Evolutionary conservation across 495 filamentous ascomycete genomes (phyloP).

Genomic region (Lasiosphaeria ovina): DNA sequence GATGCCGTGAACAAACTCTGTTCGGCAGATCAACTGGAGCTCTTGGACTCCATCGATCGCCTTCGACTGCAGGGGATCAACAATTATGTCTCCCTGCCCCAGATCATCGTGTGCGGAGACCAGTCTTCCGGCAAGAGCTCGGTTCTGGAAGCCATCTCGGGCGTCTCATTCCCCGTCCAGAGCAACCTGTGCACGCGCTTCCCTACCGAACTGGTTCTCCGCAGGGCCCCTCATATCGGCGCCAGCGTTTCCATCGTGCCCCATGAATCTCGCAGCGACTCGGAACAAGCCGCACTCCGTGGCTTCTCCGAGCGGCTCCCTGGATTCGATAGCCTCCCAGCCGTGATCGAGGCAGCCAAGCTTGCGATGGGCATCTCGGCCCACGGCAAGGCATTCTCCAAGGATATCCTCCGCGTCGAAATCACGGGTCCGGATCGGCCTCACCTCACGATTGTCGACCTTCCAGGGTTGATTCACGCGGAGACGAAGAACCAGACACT

Average conservation of each 20-base stretch:
- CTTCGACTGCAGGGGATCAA: conserved; percentile 56
- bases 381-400: conserved; percentile 49
- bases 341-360: conserved; percentile 51
- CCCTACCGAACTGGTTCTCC: conserved; percentile 61
- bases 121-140: conserved; percentile 73
- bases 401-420: conserved; percentile 69
- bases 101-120: conserved; percentile 69
- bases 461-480: conserved; percentile 63
- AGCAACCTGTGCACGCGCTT: conserved; percentile 64
- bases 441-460: conserved; percentile 67
- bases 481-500: conserved; percentile 47
- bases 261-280: conserved; percentile 21
- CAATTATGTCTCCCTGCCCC: conserved; percentile 57
- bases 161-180: conserved; percentile 64
- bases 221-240: conserved; percentile 32
- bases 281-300: conserved; percentile 24
- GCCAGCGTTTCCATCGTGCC: conserved; percentile 49
- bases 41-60: conserved; percentile 58
- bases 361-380: conserved; percentile 49
- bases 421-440: conserved; percentile 61
- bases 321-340: conserved; percentile 33
- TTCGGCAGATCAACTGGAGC: conserved; percentile 40
- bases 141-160: conserved; percentile 68
- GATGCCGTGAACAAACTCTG: conserved; percentile 30
- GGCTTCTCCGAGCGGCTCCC: conserved; percentile 26